Evolutionary conservation across 768 basidiomycete species (phyloP).

Genomic region (Mycena rebaudengoi): DNA sequence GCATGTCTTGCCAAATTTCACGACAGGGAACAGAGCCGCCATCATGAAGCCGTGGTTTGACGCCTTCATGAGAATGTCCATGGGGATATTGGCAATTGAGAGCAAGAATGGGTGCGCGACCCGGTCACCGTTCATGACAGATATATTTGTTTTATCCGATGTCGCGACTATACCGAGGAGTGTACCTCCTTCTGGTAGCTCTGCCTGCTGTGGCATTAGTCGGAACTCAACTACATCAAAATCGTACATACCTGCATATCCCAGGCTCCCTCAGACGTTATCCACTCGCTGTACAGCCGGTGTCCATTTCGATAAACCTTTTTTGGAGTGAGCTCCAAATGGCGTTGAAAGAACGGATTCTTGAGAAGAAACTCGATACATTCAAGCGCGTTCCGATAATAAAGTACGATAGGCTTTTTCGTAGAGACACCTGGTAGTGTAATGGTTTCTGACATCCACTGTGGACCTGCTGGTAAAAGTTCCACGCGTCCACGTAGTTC

Average conservation of each 20-base stretch:
- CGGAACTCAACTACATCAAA: too few species aligned
- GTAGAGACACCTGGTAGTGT: slow-evolving; percentile 17
- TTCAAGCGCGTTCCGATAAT: slow-evolving; percentile 37
- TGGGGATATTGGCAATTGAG: slow-evolving; percentile 41
- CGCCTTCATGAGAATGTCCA: slow-evolving; percentile 39
- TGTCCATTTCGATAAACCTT: background rate
- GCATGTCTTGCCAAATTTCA: slow-evolving; percentile 36
- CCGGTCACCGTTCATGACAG: slow-evolving; percentile 38
- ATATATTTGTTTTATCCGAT: slow-evolving; percentile 44
- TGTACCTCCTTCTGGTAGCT: slow-evolving; percentile 33
- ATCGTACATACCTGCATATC: slow-evolving; percentile 30
- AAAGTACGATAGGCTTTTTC: slow-evolving; percentile 34
- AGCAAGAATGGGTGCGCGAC: slow-evolving; percentile 42
- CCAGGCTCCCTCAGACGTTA: slow-evolving; percentile 3
- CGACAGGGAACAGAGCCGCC: slow-evolving; percentile 40
- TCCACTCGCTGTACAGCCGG: background rate
- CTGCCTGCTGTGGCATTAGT: slow-evolving; percentile 23
- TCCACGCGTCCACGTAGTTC: slow-evolving; percentile 26
- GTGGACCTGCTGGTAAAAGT: slow-evolving; percentile 26
- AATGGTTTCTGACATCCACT: slow-evolving; percentile 28
- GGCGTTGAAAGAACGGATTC: slow-evolving; percentile 33
- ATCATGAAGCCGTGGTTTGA: slow-evolving; percentile 39
- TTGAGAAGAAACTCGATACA: slow-evolving; percentile 38
- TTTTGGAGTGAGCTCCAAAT: slow-evolving; percentile 26
- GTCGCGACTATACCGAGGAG: slow-evolving; percentile 39